These are phyloP conservation scores for Coprinellus micaceus DNA, from an alignment of 768 basidiomycete species.

Conservation along the genomic window DNA sequence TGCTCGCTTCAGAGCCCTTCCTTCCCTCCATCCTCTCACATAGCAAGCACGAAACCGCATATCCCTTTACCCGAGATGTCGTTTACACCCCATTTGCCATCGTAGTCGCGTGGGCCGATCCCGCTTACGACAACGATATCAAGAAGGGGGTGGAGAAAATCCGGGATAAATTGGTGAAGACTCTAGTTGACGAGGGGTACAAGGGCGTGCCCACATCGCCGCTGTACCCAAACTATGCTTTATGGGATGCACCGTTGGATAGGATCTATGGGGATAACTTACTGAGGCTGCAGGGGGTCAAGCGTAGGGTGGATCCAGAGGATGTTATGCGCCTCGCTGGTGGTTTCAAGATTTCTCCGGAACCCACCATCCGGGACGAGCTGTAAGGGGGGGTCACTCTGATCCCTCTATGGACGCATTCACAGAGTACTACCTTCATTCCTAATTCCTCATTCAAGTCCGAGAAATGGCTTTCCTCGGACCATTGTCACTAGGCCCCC, in stretches of 20 bases:
- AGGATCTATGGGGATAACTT: slow-evolving; percentile 52
- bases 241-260: slow-evolving; percentile 46
- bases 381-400: too few species aligned
- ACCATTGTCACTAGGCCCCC: too few species aligned
- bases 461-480: too few species aligned
- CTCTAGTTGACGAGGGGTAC: slow-evolving; percentile 40
- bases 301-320: slow-evolving; percentile 46
- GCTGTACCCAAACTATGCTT: slow-evolving; percentile 61
- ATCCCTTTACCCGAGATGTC: slow-evolving; percentile 38
- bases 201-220: slow-evolving; percentile 30
- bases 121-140: slow-evolving; percentile 37
- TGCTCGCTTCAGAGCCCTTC: slow-evolving; percentile 53
- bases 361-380: too few species aligned
- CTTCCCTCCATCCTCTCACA: slow-evolving; percentile 38
- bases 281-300: slow-evolving; percentile 35
- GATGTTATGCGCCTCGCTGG: slow-evolving; percentile 65
- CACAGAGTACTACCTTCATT: too few species aligned
- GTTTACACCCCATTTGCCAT: slow-evolving; percentile 45
- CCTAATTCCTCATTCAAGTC: too few species aligned
- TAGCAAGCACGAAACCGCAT: slow-evolving; percentile 38
- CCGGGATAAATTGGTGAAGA: slow-evolving; percentile 33
- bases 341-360: slow-evolving; percentile 54
- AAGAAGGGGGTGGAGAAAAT: slow-evolving; percentile 39
- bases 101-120: slow-evolving; percentile 41
- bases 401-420: too few species aligned